Evolutionary conservation across 2,329 filamentous ascomycete genomes (phyloP).

Genomic region (Penicillium glabrum): DNA sequence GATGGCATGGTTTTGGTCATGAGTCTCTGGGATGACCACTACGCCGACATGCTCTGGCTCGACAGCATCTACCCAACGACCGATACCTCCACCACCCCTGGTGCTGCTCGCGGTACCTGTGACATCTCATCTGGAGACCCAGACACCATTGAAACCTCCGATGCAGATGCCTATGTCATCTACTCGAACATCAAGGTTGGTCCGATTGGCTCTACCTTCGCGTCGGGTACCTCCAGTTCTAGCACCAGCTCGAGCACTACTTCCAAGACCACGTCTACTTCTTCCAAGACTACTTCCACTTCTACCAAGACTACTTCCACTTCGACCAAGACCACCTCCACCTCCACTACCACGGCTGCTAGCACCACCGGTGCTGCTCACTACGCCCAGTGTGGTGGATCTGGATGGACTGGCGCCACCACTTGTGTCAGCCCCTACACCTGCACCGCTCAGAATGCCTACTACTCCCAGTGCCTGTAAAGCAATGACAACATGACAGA

Average conservation of each 20-base stretch:
- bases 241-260: slow-evolving; percentile 2
- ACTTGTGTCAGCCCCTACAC: slow-evolving; percentile 33
- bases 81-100: slow-evolving; percentile 43
- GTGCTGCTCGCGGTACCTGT: slow-evolving; percentile 58
- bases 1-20: slow-evolving; percentile 66
- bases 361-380: slow-evolving; percentile 20
- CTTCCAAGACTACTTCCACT: slow-evolving; percentile 8
- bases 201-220: slow-evolving; percentile 55
- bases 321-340: slow-evolving; percentile 4
- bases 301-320: slow-evolving; percentile 5
- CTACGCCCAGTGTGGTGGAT: slow-evolving; percentile 36
- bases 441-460: slow-evolving; percentile 34
- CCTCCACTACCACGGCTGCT: slow-evolving; percentile 6
- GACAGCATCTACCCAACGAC: slow-evolving; percentile 63
- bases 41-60: slow-evolving; percentile 72
- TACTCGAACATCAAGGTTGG: slow-evolving; percentile 64
- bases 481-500: not conserved
- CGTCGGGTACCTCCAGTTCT: slow-evolving; percentile 45
- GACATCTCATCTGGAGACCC: slow-evolving; percentile 54
- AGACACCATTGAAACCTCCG: slow-evolving; percentile 47
- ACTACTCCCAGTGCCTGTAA: slow-evolving; percentile 41
- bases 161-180: slow-evolving; percentile 52
- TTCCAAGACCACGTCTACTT: slow-evolving; percentile 8
- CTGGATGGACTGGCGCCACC: slow-evolving; percentile 34
- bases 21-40: slow-evolving; percentile 63